Evolutionary conservation across 2,329 filamentous ascomycete species (phyloP).

Genomic region (Penicillium psychrosexuale): DNA sequence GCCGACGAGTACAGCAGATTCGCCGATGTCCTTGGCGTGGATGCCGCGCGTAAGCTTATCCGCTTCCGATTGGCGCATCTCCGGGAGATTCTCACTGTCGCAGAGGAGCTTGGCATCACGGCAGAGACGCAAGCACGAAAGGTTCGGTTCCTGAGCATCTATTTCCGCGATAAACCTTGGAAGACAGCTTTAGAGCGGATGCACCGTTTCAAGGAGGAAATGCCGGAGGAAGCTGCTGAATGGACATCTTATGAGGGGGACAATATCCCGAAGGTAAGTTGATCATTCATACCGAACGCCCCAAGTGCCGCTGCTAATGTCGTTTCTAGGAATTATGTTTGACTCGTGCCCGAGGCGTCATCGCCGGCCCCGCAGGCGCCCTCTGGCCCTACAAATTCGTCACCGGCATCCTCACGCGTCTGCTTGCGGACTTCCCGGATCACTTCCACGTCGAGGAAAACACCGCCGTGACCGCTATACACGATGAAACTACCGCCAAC

Average conservation of each 20-base stretch:
- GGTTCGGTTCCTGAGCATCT: conserved; percentile 28
- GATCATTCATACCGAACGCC: background rate
- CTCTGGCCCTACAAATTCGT: conserved; percentile 37
- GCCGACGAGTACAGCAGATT: conserved; percentile 25
- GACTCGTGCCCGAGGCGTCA: conserved; percentile 21
- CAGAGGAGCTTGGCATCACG: conserved; percentile 20
- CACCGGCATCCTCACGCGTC: conserved; percentile 19
- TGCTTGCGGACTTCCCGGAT: conserved; percentile 34
- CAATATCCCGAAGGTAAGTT: conserved; percentile 21
- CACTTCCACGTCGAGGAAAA: conserved; percentile 26
- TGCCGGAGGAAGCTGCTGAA: conserved; percentile 28
- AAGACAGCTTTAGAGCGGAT: conserved; percentile 19
- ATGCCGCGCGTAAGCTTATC: conserved; percentile 20
- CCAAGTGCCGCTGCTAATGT: background rate
- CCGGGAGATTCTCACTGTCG: conserved; percentile 20
- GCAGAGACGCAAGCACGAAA: conserved; percentile 25
- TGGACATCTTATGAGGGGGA: conserved; percentile 25
- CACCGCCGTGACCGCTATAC: conserved; percentile 18
- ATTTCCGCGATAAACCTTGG: conserved; percentile 28
- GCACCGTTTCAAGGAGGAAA: conserved; percentile 23
- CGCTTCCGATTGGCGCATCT: conserved; percentile 27
- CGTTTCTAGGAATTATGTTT: conserved; percentile 24
- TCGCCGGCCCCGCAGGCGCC: conserved; percentile 29
- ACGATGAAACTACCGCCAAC: background rate
- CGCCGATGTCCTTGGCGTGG: conserved; percentile 15